phyloP scores from a whole-genome alignment of 2,329 filamentous ascomycete species.

The Stagonosporopsis vannaccii region DNA sequence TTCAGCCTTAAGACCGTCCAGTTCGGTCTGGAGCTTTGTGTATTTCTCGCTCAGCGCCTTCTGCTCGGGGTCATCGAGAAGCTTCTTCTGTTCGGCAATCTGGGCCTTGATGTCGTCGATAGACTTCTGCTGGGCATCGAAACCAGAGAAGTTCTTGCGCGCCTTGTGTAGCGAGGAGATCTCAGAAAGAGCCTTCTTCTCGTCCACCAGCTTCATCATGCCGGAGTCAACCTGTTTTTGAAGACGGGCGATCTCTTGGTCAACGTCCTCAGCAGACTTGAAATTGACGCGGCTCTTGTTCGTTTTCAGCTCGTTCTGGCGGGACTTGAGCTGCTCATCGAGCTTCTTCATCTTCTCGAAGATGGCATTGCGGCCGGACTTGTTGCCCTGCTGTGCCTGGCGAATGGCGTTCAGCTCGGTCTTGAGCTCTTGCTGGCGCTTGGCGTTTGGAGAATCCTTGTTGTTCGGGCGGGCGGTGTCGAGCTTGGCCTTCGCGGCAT shows the following conservation, averaged over 20 bases:
- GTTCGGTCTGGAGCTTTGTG: slow-evolving; percentile 82
- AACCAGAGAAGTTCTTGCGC: slow-evolving; percentile 86
- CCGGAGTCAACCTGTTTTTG: slow-evolving; percentile 88
- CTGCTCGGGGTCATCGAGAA: slow-evolving; percentile 87
- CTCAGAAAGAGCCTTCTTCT: slow-evolving; percentile 90
- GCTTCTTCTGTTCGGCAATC: slow-evolving; percentile 88
- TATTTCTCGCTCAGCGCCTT: slow-evolving; percentile 89
- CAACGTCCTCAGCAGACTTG: slow-evolving; percentile 88
- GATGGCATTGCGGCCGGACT: slow-evolving; percentile 78
- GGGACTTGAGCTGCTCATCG: slow-evolving; percentile 85
- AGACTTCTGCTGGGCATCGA: slow-evolving; percentile 84
- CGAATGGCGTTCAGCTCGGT: slow-evolving; percentile 83
- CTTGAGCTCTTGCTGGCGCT: slow-evolving; percentile 86
- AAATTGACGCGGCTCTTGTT: slow-evolving; percentile 81
- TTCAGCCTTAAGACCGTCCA: slow-evolving; percentile 89
- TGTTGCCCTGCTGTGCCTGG: slow-evolving; percentile 85
- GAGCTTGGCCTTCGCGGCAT: slow-evolving; percentile 85
- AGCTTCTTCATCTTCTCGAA: slow-evolving; percentile 92
- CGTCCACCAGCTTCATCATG: slow-evolving; percentile 93
- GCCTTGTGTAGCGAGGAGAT: slow-evolving; percentile 84
- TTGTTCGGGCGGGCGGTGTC: slow-evolving; percentile 83
- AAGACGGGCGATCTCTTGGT: slow-evolving; percentile 79
- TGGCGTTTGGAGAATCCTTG: slow-evolving; percentile 78
- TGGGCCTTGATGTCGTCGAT: slow-evolving; percentile 88
- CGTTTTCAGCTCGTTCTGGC: slow-evolving; percentile 85